Evolutionary conservation across 2,329 filamentous ascomycete species (phyloP).

Genomic region (Nothopassalora personata): DNA sequence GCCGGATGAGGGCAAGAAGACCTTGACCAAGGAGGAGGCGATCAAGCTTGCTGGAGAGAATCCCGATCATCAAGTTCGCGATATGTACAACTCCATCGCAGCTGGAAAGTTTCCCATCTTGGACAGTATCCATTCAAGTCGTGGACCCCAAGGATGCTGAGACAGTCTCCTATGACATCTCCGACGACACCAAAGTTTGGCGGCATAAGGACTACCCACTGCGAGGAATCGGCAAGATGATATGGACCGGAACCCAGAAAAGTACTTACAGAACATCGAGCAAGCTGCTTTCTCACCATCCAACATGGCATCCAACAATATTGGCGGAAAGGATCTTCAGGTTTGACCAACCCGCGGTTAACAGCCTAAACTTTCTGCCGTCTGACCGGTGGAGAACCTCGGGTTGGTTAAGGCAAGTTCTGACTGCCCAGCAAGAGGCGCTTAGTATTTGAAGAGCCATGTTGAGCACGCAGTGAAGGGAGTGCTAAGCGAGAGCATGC

Average conservation of each 20-base stretch:
- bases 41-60: conserved; percentile 32
- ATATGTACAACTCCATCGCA: conserved; percentile 44
- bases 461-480: neutral
- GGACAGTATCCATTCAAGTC: conserved; percentile 52
- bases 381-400: too few relatives aligned
- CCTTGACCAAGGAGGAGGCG: conserved; percentile 38
- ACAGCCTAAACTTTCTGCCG: too few relatives aligned
- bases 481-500: neutral
- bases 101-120: conserved; percentile 42
- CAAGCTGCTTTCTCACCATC: too few relatives aligned
- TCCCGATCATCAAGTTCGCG: conserved; percentile 36
- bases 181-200: conserved; percentile 55
- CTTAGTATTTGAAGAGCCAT: neutral
- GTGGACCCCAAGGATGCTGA: conserved; percentile 50
- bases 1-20: conserved; percentile 44
- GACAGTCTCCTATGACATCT: conserved; percentile 45
- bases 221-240: conserved; percentile 46
- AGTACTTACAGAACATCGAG: too few relatives aligned
- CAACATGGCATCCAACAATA: too few relatives aligned
- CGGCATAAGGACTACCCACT: conserved; percentile 36
- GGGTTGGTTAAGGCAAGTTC: too few relatives aligned
- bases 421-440: too few relatives aligned
- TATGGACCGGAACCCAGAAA: conserved; percentile 35
- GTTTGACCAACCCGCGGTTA: too few relatives aligned
- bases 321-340: too few relatives aligned